phyloP scores from a whole-genome alignment of 1,284 basidiomycete species.

The Gomphus sp. region DNA sequence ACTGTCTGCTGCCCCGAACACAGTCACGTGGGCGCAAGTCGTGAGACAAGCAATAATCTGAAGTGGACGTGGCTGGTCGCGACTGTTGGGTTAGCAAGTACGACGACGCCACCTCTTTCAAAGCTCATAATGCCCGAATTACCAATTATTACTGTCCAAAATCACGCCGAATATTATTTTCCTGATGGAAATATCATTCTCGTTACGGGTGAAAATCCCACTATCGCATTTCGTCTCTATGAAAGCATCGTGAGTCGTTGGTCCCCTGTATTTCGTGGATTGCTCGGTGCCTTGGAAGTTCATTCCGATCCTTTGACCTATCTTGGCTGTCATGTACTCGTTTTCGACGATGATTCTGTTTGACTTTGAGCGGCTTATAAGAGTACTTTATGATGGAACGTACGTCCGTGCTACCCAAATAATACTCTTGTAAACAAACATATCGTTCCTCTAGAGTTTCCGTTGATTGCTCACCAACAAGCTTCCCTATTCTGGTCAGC shows the following conservation, averaged over 20 bases:
- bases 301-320: background rate
- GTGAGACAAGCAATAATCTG: background rate
- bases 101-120: background rate
- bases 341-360: background rate
- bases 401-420: background rate
- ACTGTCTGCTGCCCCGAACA: background rate
- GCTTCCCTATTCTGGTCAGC: background rate
- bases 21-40: background rate
- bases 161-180: background rate
- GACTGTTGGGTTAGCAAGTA: background rate
- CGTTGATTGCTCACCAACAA: background rate
- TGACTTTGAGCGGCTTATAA: background rate
- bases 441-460: background rate
- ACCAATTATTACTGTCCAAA: background rate
- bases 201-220: background rate
- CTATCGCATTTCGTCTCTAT: background rate
- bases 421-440: background rate
- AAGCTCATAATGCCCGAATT: background rate
- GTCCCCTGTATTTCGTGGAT: background rate
- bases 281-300: background rate
- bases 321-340: background rate
- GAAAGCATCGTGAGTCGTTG: background rate
- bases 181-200: background rate
- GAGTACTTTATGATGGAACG: background rate
- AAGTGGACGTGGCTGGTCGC: background rate